Conservation (phyloP, 495 filamentous ascomycete species). For the Podospora sp. region DNA sequence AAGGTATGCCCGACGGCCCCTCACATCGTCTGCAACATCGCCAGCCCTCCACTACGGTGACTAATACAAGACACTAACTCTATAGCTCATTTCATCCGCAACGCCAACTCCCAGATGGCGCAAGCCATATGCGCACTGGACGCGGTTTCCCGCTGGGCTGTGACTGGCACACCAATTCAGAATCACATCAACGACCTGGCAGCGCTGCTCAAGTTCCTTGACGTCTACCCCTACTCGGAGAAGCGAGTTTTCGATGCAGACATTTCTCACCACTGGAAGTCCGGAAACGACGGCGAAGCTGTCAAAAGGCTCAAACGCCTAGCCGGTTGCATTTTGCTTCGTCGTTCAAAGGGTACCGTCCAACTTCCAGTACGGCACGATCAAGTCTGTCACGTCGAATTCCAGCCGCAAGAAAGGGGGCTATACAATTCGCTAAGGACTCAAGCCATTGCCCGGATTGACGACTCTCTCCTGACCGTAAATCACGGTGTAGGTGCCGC, state of each 20-base stretch:
- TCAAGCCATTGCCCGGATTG: constrained; percentile 29
- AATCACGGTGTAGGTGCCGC: background rate
- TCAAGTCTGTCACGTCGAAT: constrained; percentile 28
- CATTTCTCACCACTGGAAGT: constrained; percentile 40
- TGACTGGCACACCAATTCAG: constrained; percentile 51
- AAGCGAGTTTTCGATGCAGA: constrained; percentile 37
- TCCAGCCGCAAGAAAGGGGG: constrained; percentile 34
- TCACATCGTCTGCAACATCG: too few species aligned
- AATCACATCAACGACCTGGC: constrained; percentile 45
- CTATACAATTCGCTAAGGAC: constrained; percentile 33
- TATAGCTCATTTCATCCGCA: constrained; percentile 38
- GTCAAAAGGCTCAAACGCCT: constrained; percentile 43
- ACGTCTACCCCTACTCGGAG: constrained; percentile 43
- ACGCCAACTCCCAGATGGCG: constrained; percentile 38
- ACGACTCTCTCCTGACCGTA: constrained; percentile 21
- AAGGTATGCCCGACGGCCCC: too few species aligned
- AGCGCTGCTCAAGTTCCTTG: constrained; percentile 44
- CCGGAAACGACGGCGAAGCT: constrained; percentile 35
- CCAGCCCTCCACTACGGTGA: too few species aligned
- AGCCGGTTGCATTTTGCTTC: constrained; percentile 36
- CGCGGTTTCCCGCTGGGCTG: constrained; percentile 43
- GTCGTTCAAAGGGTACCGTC: constrained; percentile 41
- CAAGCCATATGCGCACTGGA: constrained; percentile 39
- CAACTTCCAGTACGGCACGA: constrained; percentile 37
- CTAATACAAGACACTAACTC: background rate